Evolutionary conservation across 805 yeast species (phyloP), one percentile per base, ranked within the genome.

Genomic region (Metschnikowia peoriensis): DNA sequence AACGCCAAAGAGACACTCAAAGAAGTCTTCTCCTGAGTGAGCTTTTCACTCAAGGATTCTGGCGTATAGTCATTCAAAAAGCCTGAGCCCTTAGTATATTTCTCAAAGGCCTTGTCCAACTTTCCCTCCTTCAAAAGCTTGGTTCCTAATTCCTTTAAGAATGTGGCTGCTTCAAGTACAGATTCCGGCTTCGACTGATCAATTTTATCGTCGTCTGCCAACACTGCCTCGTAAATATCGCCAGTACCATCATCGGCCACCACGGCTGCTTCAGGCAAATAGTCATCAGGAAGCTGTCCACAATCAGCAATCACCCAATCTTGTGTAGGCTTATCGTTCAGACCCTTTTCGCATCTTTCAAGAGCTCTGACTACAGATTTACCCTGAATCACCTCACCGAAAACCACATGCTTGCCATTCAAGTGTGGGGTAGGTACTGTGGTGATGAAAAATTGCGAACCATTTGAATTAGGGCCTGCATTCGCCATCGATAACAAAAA

Each of bases 401-500:
- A 94, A 2, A 94, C 97, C 67, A 89, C 96, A 81, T 91, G 96
- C 76, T 86, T 85, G 58, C 96, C 97, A 67, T 91, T 96, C 72
- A 92, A 82, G 93, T 94, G 89, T 55, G 94, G 87, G 66, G 86
- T 79, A 61, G 86, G 79, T 50, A 88, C 92, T 53, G 97, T 90
- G 72, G 97, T 90, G 78, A 90, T 87, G 83, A 93, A 92, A 77
- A 92, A 92, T 78, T 92, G 98, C 51, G 97, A 91, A 53, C 97
- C 97, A 78, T 93, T 93, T 78, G 97, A 89, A 85, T 90, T 89
- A 74, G 96, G 96, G 64, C 97, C 97, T 59, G 97, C 96, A 72
- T 93, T 93, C 72, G 97, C 97, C 97, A 93, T 93, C 58, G 97
- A 89, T 73, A 75, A 87, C 76, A 82, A 91, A 67, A 96, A 96